Percentiles rank a stretch among this genome's conserved stretches.
phyloP scores from a whole-genome alignment of 2,329 filamentous ascomycete species.

The Clathrospora elynae region DNA sequence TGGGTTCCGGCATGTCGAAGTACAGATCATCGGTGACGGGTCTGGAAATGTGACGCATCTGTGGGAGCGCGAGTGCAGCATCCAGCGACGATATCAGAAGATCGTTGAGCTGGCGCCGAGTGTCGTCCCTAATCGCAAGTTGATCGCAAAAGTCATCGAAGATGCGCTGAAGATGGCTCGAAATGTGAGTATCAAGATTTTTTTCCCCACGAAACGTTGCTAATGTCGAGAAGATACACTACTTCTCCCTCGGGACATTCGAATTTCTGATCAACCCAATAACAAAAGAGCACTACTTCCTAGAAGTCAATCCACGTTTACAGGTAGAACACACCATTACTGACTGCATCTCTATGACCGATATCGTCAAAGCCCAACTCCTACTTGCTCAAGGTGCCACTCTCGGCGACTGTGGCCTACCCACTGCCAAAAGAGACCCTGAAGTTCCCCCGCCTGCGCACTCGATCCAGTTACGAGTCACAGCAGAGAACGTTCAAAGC shows the following conservation, averaged over 20 bases:
- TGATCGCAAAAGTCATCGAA: slow-evolving; percentile 58
- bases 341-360: slow-evolving; percentile 59
- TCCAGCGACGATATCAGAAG: slow-evolving; percentile 66
- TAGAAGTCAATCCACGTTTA: slow-evolving; percentile 65
- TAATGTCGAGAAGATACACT: slow-evolving; percentile 51
- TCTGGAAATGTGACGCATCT: slow-evolving; percentile 59
- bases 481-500: slow-evolving; percentile 60
- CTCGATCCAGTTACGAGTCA: slow-evolving; percentile 64
- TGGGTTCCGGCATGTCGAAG: slow-evolving; percentile 65
- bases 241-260: slow-evolving; percentile 66
- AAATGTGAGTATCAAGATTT: slow-evolving; percentile 43
- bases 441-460: slow-evolving; percentile 46
- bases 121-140: slow-evolving; percentile 52
- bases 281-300: slow-evolving; percentile 60
- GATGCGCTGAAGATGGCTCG: slow-evolving; percentile 60
- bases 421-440: slow-evolving; percentile 35
- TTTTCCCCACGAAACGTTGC: neutral
- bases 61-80: slow-evolving; percentile 66
- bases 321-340: slow-evolving; percentile 69
- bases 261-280: slow-evolving; percentile 64
- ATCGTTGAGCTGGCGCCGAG: slow-evolving; percentile 64
- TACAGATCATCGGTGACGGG: slow-evolving; percentile 65
- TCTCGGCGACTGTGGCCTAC: slow-evolving; percentile 46
- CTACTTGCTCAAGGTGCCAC: slow-evolving; percentile 58
- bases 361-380: slow-evolving; percentile 62